Conservation (phyloP, 2,329 filamentous ascomycete species). For the Colletotrichum coccodes region DNA sequence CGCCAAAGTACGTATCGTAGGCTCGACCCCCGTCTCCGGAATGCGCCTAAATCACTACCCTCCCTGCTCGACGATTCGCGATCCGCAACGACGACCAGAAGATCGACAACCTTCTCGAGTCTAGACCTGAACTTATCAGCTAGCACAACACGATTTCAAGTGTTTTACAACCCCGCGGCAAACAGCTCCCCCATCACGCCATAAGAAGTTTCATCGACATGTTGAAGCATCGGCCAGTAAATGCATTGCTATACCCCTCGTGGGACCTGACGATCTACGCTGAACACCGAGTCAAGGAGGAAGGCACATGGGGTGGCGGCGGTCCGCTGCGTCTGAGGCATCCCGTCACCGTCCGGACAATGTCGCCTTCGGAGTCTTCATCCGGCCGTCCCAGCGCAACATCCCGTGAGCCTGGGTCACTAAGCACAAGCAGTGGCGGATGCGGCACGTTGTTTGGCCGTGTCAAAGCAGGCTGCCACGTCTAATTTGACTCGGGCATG, state of each 20-base stretch:
- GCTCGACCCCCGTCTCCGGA: slow-evolving; percentile 8
- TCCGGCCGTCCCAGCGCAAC: slow-evolving; percentile 10
- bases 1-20: neutral
- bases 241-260: neutral
- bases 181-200: slow-evolving; percentile 4
- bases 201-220: slow-evolving; percentile 4
- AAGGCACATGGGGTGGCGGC: neutral
- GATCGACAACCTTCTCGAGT: slow-evolving; percentile 19
- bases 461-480: neutral
- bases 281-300: slow-evolving; percentile 11
- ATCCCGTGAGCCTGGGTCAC: neutral
- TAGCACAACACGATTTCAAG: neutral
- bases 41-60: neutral
- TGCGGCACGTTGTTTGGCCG: neutral
- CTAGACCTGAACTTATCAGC: neutral
- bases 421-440: neutral
- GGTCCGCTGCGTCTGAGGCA: neutral
- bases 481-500: slow-evolving; percentile 7
- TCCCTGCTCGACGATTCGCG: slow-evolving; percentile 17
- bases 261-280: neutral
- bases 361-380: neutral
- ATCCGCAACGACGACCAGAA: slow-evolving; percentile 7
- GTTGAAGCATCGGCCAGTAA: neutral
- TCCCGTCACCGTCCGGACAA: neutral
- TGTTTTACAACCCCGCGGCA: neutral